Conservation (phyloP, 2,329 filamentous ascomycete species). For the Aulographum hederae region DNA sequence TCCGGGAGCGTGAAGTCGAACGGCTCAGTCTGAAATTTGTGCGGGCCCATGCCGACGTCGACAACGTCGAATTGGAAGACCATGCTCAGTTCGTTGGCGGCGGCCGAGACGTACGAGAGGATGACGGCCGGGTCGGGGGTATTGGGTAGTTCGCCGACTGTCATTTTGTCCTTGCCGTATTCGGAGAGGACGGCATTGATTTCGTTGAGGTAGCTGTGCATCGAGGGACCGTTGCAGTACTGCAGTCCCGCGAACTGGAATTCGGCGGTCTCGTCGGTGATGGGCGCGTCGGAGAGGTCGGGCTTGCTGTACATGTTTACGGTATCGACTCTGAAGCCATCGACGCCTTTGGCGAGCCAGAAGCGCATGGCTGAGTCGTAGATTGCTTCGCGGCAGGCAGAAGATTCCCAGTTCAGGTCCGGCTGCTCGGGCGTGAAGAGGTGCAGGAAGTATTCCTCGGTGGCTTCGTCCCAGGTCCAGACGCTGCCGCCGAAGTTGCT, state of each 20-base stretch:
- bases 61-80: conserved; percentile 51
- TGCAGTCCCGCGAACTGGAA: conserved; percentile 23
- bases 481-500: conserved; percentile 19
- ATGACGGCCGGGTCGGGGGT: conserved; percentile 41
- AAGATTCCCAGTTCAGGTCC: conserved; percentile 4
- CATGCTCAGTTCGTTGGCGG: conserved; percentile 46
- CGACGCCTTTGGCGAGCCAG: conserved; percentile 4
- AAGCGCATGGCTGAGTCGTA: conserved; percentile 7
- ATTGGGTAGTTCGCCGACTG: conserved; percentile 49
- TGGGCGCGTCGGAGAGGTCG: conserved; percentile 4
- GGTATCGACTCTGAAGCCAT: conserved; percentile 5
- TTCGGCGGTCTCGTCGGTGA: conserved; percentile 2
- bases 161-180: conserved; percentile 46
- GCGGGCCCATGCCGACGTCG: conserved; percentile 15
- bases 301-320: conserved; percentile 10
- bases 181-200: conserved; percentile 40
- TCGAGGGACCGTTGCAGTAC: conserved; percentile 49
- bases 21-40: conserved; percentile 4
- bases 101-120: conserved; percentile 38
- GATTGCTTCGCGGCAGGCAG: conserved; percentile 3
- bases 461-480: conserved; percentile 4
- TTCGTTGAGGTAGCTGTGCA: conserved; percentile 49
- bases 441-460: conserved; percentile 6
- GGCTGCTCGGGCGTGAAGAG: conserved; percentile 5
- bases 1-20: conserved; percentile 3